Evolutionary conservation across 306 rosid genomes (phyloP).

Genomic region (Macrotyloma uniflorum): DNA sequence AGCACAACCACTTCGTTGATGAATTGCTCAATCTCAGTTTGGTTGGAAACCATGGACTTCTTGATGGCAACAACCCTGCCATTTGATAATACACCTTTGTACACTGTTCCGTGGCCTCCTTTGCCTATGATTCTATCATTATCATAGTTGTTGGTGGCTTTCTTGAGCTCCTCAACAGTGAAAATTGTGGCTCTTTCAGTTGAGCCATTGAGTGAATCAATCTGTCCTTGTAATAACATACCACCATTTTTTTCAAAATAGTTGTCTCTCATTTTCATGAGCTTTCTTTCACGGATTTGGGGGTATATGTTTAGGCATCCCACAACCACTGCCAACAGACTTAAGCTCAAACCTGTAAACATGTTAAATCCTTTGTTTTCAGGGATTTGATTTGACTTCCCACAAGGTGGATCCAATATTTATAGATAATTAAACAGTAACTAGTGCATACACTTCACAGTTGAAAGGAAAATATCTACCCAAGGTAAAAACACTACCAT

Average conservation of each 20-base stretch:
- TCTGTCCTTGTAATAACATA: not conserved
- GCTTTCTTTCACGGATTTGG: not conserved
- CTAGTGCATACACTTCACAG: too few relatives aligned
- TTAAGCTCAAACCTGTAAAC: constrained; percentile 6
- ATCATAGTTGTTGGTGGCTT: constrained; percentile 42
- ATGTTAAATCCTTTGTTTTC: not conserved
- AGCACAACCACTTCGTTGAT: constrained; percentile 46
- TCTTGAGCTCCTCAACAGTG: constrained; percentile 14
- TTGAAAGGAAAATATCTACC: too few relatives aligned
- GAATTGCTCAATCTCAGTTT: constrained; percentile 41
- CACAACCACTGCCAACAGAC: not conserved
- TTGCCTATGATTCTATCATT: constrained; percentile 34
- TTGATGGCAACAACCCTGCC: constrained; percentile 30
- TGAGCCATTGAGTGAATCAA: not conserved
- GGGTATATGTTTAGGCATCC: not conserved
- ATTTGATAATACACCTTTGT: constrained; percentile 27
- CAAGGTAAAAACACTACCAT: too few relatives aligned
- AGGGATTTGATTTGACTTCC: constrained; percentile 2
- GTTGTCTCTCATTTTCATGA: not conserved
- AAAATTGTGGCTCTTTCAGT: constrained; percentile 20
- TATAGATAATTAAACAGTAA: too few relatives aligned
- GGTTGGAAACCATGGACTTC: constrained; percentile 35
- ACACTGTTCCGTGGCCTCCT: constrained; percentile 36
- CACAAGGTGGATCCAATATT: not conserved
- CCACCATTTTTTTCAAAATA: constrained; percentile 22